Conservation (phyloP, 352 stramenopile genomes). For the Phytopythium mirpurense region DNA sequence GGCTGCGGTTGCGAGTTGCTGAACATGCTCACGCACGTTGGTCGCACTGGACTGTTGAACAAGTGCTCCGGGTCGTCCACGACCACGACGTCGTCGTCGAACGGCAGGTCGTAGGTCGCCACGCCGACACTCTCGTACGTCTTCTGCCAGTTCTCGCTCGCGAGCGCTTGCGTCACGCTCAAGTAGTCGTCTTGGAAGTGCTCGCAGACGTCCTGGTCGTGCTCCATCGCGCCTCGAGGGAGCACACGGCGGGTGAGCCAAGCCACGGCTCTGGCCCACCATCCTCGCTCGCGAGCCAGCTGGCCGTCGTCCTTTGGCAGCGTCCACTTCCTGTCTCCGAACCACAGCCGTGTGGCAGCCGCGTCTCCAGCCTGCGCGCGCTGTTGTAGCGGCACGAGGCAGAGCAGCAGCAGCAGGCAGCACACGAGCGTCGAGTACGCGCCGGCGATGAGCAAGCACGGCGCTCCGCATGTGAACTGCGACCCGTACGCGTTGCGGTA, state of each 20-base stretch:
- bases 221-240: neutral
- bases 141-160: conserved; percentile 11
- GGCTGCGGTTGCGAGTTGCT: conserved; percentile 6
- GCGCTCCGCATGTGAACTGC: conserved; percentile 37
- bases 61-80: conserved; percentile 8
- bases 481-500: conserved; percentile 62
- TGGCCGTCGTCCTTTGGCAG: conserved; percentile 1
- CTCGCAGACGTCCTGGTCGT: conserved; percentile 2
- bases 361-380: conserved; percentile 11
- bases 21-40: conserved; percentile 19
- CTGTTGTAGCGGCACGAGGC: conserved; percentile 33
- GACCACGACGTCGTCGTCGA: neutral
- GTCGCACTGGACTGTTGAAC: neutral
- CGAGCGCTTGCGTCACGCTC: neutral
- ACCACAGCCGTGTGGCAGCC: conserved; percentile 1
- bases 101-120: conserved; percentile 19
- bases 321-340: neutral
- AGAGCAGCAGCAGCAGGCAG: conserved; percentile 31
- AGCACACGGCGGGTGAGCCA: conserved; percentile 6
- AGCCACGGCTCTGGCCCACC: conserved; percentile 4
- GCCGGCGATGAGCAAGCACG: conserved; percentile 37
- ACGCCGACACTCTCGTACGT: conserved; percentile 49
- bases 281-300: conserved; percentile 4
- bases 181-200: neutral
- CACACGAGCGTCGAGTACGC: conserved; percentile 26